phyloP scores from a whole-genome alignment of 1,139 yeast species.

The Yamadazyma mexicana region DNA sequence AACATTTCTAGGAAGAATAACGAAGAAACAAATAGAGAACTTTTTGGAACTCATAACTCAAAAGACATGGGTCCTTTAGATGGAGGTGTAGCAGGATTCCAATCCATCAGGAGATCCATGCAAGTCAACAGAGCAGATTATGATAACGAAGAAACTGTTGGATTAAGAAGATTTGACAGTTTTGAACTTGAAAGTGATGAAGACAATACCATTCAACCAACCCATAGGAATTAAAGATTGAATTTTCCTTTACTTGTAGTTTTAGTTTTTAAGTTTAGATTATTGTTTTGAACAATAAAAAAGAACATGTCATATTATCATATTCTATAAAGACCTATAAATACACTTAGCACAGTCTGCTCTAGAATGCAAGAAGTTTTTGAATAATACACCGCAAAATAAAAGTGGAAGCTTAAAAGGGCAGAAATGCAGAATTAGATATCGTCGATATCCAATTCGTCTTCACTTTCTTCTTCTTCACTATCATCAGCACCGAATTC shows the following conservation, averaged over 20 bases:
- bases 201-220: slow-evolving; percentile 18
- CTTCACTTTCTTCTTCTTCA: slow-evolving; percentile 64
- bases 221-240: slow-evolving; percentile 10
- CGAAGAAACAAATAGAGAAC: slow-evolving; percentile 54
- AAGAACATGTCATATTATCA: slow-evolving; percentile 3
- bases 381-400: slow-evolving; percentile 4
- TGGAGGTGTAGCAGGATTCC: slow-evolving; percentile 75
- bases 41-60: slow-evolving; percentile 61
- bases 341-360: slow-evolving; percentile 3
- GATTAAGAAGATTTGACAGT: slow-evolving; percentile 62
- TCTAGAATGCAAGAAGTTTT: slow-evolving; percentile 5
- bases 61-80: slow-evolving; percentile 71
- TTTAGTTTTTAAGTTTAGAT: not conserved
- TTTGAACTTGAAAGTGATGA: slow-evolving; percentile 55
- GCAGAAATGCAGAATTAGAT: slow-evolving; percentile 42
- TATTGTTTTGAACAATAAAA: not conserved
- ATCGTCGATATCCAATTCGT: slow-evolving; percentile 80
- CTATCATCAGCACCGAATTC: slow-evolving; percentile 96
- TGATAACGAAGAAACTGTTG: slow-evolving; percentile 53
- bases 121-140: slow-evolving; percentile 60
- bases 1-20: slow-evolving; percentile 74
- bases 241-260: not conserved
- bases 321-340: slow-evolving; percentile 3
- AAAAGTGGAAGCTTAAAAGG: too few relatives aligned
- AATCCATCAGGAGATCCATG: slow-evolving; percentile 61